Conservation (phyloP, 495 filamentous ascomycete species). For the Chaetomidium leptoderma region DNA sequence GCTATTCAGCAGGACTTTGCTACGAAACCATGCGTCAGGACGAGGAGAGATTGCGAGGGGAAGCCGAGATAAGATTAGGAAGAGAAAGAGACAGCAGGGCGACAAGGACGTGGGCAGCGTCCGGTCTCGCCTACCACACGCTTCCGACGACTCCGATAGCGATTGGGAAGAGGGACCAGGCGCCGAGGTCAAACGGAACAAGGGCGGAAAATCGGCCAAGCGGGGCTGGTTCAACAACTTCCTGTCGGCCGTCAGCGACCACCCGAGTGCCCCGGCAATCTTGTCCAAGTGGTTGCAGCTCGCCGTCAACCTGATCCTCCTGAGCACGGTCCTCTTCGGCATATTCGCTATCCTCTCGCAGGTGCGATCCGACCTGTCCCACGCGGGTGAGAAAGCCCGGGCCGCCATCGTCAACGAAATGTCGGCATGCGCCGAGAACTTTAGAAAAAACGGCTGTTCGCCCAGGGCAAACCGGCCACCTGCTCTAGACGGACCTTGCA, state of each 20-base stretch:
- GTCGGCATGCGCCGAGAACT: constrained; percentile 62
- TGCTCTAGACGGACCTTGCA: constrained; percentile 66
- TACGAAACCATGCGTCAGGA: constrained; percentile 45
- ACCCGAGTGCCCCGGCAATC: constrained; percentile 81
- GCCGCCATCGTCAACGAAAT: constrained; percentile 68
- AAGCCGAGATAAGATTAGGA: constrained; percentile 41
- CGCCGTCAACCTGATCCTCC: constrained; percentile 69
- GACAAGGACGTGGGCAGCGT: constrained; percentile 44
- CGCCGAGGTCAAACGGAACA: constrained; percentile 27
- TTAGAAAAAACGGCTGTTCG: constrained; percentile 67
- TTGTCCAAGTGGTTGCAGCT: constrained; percentile 83
- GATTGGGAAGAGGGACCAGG: constrained; percentile 27
- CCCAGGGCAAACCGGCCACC: constrained; percentile 56
- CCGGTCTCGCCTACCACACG: constrained; percentile 41
- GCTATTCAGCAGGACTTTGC: constrained; percentile 39
- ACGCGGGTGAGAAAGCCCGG: constrained; percentile 59
- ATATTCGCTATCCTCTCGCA: constrained; percentile 64
- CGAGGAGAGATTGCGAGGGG: constrained; percentile 39
- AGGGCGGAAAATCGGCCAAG: constrained; percentile 23
- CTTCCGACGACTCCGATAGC: constrained; percentile 56
- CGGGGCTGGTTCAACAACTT: constrained; percentile 48
- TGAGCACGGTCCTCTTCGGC: constrained; percentile 62
- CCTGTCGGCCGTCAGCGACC: constrained; percentile 65
- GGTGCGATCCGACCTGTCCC: constrained; percentile 70
- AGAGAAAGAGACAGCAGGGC: constrained; percentile 40